Base-by-base conservation (phyloP, 176 grass and related monocot species). In the Carex cristatella region DNA sequence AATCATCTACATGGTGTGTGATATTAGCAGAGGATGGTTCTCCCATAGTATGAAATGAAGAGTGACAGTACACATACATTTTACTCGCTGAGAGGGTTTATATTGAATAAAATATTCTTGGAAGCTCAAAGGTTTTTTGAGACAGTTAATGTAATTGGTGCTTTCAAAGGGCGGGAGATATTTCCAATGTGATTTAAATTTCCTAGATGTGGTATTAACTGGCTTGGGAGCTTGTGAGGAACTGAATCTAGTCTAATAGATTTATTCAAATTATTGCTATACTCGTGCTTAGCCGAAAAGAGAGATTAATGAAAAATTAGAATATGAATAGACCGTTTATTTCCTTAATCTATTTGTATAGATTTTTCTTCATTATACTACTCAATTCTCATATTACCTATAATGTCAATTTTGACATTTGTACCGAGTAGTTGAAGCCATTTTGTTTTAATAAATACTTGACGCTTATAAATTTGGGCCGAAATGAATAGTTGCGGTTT, bases 1-100 rank as follows among this genome's bases (percentile, higher is more conserved):
- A 85, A 27, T 93, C 89, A 56, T 95, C 89, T 44, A 95, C 83
- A 9, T 74, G 35, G 61, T 30, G 70, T 23, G 74, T 28, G 83
- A 90, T 75, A 37, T 62, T 18, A 66, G 6, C 78, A 80, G 35
- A 18, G n/a, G 76, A 73, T 38, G 85, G 71, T 10, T 53, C 80
- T 15, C 49, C 73, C 73, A 85, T 85, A 80, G 83, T 90, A 55
- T 19, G 13, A 51, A n/a, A 49, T 77, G 13, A 2, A 15, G 27
- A 33, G 5, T 15, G 48, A 53, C 4, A 76, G 71, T 23, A 54
- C 14, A 54, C 4, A 53, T 0, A 74, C n/a, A 74, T 53, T 44
- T 27, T 70, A 27, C n/a, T 51, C n/a, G 30, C 19, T 48, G 44
- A 53, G 42, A 14, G 44, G 28, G 4, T 74, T 53, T 74, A 74